A percentile compares a stretch with the other conserved stretches of the same genome.
Conservation (phyloP, 2,329 filamentous ascomycete species). For the Aspergillus versicolor region DNA sequence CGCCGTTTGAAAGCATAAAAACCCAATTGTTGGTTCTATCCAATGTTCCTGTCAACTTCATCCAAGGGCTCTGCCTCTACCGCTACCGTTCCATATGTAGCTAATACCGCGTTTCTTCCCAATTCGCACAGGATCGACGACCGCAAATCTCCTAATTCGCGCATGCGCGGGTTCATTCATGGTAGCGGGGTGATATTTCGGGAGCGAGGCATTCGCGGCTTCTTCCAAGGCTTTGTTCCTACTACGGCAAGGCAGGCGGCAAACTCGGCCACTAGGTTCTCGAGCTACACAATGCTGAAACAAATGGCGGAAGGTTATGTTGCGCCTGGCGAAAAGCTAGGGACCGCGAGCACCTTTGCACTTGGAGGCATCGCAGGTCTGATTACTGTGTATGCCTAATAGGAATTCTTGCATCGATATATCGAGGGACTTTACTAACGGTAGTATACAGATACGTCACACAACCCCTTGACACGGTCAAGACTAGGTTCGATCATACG, state of each 20-base stretch:
- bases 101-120: conserved; percentile 1
- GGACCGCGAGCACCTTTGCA: conserved; percentile 80
- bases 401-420: not conserved
- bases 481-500: conserved; percentile 61
- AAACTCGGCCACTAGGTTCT: conserved; percentile 89
- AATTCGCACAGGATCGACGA: conserved; percentile 75
- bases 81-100: not conserved
- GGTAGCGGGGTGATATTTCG: conserved; percentile 82
- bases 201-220: conserved; percentile 84
- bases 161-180: conserved; percentile 89
- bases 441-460: conserved; percentile 47
- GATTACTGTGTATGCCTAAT: conserved; percentile 69
- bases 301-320: conserved; percentile 91
- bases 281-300: conserved; percentile 84
- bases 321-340: conserved; percentile 91
- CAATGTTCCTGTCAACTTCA: not conserved
- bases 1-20: conserved; percentile 97
- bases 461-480: conserved; percentile 84
- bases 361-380: conserved; percentile 86
- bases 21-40: conserved; percentile 69
- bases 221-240: conserved; percentile 95
- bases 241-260: conserved; percentile 93
- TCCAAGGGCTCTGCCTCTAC: not conserved
- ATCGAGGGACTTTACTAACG: conserved; percentile 6
- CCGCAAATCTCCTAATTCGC: conserved; percentile 78